These are phyloP conservation scores for Fragilariopsis cylindrus DNA, from an alignment of 108 stramenopile species.

Conservation along the genomic window DNA sequence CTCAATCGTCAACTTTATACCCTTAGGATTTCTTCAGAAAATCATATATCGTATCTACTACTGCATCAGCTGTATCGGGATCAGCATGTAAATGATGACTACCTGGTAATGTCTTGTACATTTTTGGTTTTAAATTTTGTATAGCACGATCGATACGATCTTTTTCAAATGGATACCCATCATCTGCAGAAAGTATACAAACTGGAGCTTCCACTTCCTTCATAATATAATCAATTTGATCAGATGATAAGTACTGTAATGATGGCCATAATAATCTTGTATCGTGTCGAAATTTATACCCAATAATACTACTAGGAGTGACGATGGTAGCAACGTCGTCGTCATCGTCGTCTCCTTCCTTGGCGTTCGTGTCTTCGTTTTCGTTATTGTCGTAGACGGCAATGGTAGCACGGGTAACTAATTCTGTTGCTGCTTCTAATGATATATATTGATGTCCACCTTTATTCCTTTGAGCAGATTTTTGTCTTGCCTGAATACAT, in stretches of 20 bases:
- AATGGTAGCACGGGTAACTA: conserved; percentile 47
- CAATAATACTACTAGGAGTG: neutral
- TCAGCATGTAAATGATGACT: conserved; percentile 84
- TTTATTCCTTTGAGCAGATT: conserved; percentile 51
- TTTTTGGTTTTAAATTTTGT: conserved; percentile 32
- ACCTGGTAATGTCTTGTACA: conserved; percentile 41
- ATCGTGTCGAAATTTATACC: conserved; percentile 66
- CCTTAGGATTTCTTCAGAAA: neutral
- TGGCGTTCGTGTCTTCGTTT: neutral
- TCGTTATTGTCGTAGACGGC: neutral
- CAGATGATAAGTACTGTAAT: conserved; percentile 53
- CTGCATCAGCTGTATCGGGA: conserved; percentile 51
- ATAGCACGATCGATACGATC: conserved; percentile 25
- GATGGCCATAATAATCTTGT: conserved; percentile 65
- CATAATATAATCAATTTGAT: conserved; percentile 52
- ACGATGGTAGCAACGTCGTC: no score
- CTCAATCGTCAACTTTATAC: no score
- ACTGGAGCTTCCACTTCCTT: conserved; percentile 43
- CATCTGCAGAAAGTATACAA: conserved; percentile 49
- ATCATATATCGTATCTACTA: conserved; percentile 19
- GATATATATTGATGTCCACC: conserved; percentile 66
- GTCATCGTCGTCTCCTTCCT: neutral
- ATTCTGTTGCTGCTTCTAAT: conserved; percentile 54
- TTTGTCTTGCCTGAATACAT: conserved; percentile 46
- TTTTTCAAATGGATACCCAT: conserved; percentile 58